phyloP scores from a whole-genome alignment of 2,329 filamentous ascomycete genomes.

The Boeremia exigua region DNA sequence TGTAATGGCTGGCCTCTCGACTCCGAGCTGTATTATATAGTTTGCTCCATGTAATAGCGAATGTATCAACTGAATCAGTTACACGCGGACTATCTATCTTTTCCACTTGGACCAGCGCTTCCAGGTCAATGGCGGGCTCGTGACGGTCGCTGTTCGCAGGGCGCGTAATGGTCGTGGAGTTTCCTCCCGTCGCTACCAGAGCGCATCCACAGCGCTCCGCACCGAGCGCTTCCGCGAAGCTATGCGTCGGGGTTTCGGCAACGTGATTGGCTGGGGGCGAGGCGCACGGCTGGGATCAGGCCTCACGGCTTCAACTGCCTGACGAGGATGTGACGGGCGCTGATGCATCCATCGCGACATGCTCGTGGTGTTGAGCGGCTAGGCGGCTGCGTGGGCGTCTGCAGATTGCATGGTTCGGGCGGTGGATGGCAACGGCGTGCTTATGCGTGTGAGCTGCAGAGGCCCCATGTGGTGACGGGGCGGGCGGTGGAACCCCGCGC shows the following conservation, averaged over 20 bases:
- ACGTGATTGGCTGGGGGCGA: conserved; percentile 23
- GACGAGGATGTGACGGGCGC: conserved; percentile 35
- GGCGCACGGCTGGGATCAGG: conserved; percentile 37
- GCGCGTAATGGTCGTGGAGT: conserved; percentile 4
- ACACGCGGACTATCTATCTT: too few species aligned
- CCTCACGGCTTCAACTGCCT: conserved; percentile 18
- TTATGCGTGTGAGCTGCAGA: conserved; percentile 18
- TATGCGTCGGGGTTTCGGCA: conserved; percentile 10
- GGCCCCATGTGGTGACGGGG: conserved; percentile 3
- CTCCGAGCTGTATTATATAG: conserved; percentile 42
- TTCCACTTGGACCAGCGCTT: conserved; percentile 8
- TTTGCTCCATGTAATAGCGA: conserved; percentile 11
- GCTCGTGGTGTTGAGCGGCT: conserved; percentile 14
- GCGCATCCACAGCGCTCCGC: conserved; percentile 8
- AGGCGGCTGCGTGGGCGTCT: conserved; percentile 5
- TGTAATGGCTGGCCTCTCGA: conserved; percentile 39
- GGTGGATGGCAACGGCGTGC: conserved; percentile 1
- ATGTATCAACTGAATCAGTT: not conserved
- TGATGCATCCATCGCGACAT: not conserved
- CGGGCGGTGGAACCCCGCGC: conserved; percentile 9
- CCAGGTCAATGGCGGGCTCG: not conserved
- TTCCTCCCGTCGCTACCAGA: not conserved
- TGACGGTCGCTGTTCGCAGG: not conserved
- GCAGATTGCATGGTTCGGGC: conserved; percentile 3
- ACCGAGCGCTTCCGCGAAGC: conserved; percentile 21